Percentiles rank a stretch among this genome's conserved stretches.
These are phyloP conservation scores for Solanum virginianum DNA, from an alignment of 257 asterid species.

Conservation along the genomic window DNA sequence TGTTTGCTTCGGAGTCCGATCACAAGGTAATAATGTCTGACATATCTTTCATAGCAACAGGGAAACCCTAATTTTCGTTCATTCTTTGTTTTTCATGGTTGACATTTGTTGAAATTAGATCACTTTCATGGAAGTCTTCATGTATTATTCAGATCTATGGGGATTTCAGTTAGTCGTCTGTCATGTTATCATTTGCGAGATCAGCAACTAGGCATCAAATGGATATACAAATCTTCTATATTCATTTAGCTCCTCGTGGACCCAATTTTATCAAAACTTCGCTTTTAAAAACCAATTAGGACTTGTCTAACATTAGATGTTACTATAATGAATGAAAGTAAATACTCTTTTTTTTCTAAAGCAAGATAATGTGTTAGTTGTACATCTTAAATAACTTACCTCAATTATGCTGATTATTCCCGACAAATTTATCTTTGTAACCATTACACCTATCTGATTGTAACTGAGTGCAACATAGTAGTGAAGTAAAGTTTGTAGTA, in stretches of 20 bases:
- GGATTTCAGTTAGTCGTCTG: neutral
- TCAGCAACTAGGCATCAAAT: neutral
- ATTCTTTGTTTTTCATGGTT: neutral
- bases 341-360: neutral
- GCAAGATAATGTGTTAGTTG: neutral
- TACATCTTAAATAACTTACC: neutral
- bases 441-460: neutral
- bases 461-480: neutral
- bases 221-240: neutral
- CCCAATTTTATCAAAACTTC: neutral
- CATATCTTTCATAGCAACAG: neutral
- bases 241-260: neutral
- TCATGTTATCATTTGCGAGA: neutral
- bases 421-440: neutral
- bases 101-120: neutral
- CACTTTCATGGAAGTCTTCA: neutral
- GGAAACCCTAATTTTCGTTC: neutral
- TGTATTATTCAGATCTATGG: neutral
- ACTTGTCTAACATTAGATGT: neutral
- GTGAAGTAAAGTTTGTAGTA: neutral
- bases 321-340: neutral
- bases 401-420: neutral
- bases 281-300: neutral
- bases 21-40: conserved; percentile 2
- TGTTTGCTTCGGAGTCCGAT: conserved; percentile 8